Evolutionary conservation across 2,329 filamentous ascomycete genomes (phyloP).

Genomic region (Aspergillus novofumigatus): DNA sequence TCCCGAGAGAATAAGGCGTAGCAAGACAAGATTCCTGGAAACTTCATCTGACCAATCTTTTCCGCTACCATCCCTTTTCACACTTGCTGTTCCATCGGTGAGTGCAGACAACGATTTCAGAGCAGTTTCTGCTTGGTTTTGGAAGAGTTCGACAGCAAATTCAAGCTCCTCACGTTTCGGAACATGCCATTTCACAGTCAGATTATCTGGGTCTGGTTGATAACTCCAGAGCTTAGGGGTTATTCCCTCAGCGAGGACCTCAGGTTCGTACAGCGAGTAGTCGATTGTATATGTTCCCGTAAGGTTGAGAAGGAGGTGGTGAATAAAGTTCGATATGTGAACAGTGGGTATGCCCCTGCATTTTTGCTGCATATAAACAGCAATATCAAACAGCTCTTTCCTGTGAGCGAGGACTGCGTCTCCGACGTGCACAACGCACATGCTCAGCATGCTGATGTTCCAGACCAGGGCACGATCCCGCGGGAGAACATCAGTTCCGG

Average conservation of each 20-base stretch:
- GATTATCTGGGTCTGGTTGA: constrained; percentile 65
- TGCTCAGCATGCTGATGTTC: constrained; percentile 95
- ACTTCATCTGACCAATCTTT: constrained; percentile 99
- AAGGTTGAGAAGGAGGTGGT: constrained; percentile 89
- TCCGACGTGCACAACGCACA: constrained; percentile 96
- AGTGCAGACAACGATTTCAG: constrained; percentile 70
- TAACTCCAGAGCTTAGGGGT: constrained; percentile 80
- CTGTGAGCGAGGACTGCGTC: constrained; percentile 85
- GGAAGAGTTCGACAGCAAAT: constrained; percentile 86
- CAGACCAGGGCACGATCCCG: constrained; percentile 90
- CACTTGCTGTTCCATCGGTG: constrained; percentile 74
- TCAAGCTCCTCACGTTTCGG: constrained; percentile 74
- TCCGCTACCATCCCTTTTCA: constrained; percentile 89
- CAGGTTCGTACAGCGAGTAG: constrained; percentile 80
- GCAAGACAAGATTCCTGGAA: constrained; percentile 78
- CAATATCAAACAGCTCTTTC: constrained; percentile 83
- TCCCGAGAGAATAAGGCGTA: constrained; percentile 85
- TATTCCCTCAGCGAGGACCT: constrained; percentile 65
- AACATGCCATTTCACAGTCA: constrained; percentile 89
- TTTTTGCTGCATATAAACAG: constrained; percentile 92
- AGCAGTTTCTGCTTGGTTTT: constrained; percentile 74
- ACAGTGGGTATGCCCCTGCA: constrained; percentile 92
- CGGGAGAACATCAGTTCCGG: constrained; percentile 86
- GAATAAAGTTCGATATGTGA: constrained; percentile 95
- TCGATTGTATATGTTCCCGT: constrained; percentile 93